These are phyloP conservation scores for Phytophthora ramorum DNA, from an alignment of 352 stramenopile species.

Conservation along the genomic window DNA sequence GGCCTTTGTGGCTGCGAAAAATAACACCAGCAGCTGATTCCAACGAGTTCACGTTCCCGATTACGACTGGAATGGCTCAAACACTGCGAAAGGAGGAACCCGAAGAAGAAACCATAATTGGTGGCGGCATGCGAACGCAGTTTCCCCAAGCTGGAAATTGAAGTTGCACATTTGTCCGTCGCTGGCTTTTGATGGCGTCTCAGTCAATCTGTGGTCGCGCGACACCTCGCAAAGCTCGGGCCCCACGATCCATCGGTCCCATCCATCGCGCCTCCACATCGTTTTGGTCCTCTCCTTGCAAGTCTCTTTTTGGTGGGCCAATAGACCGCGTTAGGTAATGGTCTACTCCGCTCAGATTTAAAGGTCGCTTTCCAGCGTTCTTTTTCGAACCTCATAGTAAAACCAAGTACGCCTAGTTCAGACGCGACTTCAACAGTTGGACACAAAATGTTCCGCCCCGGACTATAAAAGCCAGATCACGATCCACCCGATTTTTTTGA, in stretches of 20 bases:
- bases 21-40: neutral
- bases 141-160: too few relatives aligned
- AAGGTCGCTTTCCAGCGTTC: conserved; percentile 9
- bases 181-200: neutral
- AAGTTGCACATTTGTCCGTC: too few relatives aligned
- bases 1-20: conserved; percentile 1
- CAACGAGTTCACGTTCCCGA: neutral
- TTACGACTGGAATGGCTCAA: neutral
- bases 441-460: conserved; percentile 28
- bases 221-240: neutral
- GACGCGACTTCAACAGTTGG: conserved; percentile 14
- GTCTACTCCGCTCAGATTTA: neutral
- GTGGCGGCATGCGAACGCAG: too few relatives aligned
- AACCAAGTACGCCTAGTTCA: conserved; percentile 14
- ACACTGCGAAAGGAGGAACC: neutral
- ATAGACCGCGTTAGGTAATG: conserved; percentile 22
- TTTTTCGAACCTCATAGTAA: conserved; percentile 14
- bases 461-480: conserved; percentile 26
- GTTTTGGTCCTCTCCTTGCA: conserved; percentile 14
- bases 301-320: conserved; percentile 17
- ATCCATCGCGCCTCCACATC: conserved; percentile 23
- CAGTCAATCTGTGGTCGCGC: conserved; percentile 18
- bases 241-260: conserved; percentile 11
- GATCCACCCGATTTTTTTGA: conserved; percentile 28
- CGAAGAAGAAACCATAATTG: neutral